Evolutionary conservation across 2,329 filamentous ascomycete genomes (phyloP).

Genomic region (Trichoderma pleuroti): DNA sequence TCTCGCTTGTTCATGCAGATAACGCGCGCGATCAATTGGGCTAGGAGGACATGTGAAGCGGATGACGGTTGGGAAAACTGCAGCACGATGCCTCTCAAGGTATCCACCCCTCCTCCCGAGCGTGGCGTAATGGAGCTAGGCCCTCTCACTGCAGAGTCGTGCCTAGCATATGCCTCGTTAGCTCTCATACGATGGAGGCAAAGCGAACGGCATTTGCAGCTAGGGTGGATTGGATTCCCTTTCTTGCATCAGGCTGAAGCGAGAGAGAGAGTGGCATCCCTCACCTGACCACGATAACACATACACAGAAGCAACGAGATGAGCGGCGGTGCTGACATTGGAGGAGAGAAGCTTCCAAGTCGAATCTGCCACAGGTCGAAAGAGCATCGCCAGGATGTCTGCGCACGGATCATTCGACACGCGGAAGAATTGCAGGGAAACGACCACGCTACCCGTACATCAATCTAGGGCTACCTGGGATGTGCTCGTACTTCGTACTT

Average conservation of each 20-base stretch:
- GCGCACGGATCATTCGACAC: slow-evolving; percentile 1
- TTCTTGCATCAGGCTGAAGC: slow-evolving; percentile 7
- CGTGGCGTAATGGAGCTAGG: slow-evolving; percentile 17
- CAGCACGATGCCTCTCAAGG: slow-evolving; percentile 13
- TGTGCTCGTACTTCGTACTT: not conserved
- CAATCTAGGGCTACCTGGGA: slow-evolving; percentile 1
- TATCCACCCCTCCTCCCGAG: slow-evolving; percentile 17
- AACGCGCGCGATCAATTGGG: slow-evolving; percentile 11
- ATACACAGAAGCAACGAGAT: not conserved
- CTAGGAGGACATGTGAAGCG: slow-evolving; percentile 14
- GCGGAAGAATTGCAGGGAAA: slow-evolving; percentile 8
- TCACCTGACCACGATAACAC: slow-evolving; percentile 1
- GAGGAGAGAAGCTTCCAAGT: not conserved
- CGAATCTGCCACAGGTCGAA: not conserved
- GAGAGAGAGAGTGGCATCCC: not conserved
- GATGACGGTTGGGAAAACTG: slow-evolving; percentile 14
- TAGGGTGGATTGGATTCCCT: slow-evolving; percentile 7
- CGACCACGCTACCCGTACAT: not conserved
- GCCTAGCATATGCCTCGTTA: slow-evolving; percentile 16
- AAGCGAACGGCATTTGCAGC: slow-evolving; percentile 14
- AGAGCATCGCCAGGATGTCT: slow-evolving; percentile 7
- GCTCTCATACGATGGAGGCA: slow-evolving; percentile 16
- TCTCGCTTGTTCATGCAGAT: slow-evolving; percentile 14
- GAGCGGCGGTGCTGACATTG: not conserved
- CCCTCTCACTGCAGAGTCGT: slow-evolving; percentile 4